Evolutionary conservation across 192 early-diverging fungal genomes (phyloP).

Genomic region (Chytriomyces sp.): DNA sequence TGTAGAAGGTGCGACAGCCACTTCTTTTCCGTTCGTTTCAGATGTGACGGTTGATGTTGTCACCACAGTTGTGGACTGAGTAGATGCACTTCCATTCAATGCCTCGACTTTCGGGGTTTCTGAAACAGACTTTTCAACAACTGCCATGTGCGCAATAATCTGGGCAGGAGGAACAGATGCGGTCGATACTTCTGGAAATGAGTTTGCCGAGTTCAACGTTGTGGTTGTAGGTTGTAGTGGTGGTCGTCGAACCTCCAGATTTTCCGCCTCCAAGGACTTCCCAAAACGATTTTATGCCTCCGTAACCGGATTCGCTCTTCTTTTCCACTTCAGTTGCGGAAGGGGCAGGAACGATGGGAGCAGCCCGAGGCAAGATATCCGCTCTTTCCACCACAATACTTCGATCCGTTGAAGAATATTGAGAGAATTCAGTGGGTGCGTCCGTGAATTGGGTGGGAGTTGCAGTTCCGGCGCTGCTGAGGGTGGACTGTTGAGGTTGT

Average conservation of each 20-base stretch:
- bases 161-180: not conserved
- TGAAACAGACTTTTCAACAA: not conserved
- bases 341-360: not conserved
- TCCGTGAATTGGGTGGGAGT: not conserved
- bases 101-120: not conserved
- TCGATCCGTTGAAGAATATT: too few species aligned
- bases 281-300: slow-evolving; percentile 6
- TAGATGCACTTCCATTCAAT: not conserved
- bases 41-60: not conserved
- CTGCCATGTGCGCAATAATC: not conserved
- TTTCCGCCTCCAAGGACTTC: slow-evolving; percentile 8
- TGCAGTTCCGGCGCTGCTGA: not conserved
- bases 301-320: not conserved
- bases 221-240: not conserved
- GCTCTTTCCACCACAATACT: not conserved
- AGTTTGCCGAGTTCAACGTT: not conserved
- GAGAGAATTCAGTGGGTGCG: too few species aligned
- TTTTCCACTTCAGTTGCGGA: not conserved
- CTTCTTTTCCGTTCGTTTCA: not conserved
- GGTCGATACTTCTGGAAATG: not conserved
- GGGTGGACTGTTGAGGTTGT: not conserved
- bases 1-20: not conserved
- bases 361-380: not conserved
- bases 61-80: not conserved
- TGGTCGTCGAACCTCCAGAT: slow-evolving; percentile 21